Base-by-base conservation (phyloP, 495 filamentous ascomycete species). In the Xylaria acuta region DNA sequence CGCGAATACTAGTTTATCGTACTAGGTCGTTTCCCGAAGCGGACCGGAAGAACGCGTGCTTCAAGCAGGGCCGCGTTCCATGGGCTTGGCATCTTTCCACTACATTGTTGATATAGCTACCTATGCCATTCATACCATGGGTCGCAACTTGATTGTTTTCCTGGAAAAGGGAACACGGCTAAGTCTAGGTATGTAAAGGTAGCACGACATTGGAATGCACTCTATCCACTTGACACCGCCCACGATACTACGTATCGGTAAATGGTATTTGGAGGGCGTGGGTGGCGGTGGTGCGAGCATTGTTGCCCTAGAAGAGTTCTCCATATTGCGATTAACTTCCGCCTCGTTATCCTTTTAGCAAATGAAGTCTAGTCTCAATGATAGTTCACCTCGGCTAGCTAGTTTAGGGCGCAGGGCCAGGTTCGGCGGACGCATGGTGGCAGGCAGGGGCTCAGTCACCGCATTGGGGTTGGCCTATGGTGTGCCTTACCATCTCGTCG, bases 11-110 rank as follows among this genome's bases (percentile, higher is more conserved):
- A 14, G 18, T n/a, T 51, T 51, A 58, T 56, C 22, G 30, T 30
- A 45, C 27, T 32, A 6, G 41, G 20, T 70, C 56, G 43, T 63
- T 70, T 59, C 67, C 67, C 22, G 67, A 69, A 62, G 30, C 27
- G 41, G 54, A 27, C 27, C 67, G 67, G 67, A 70, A 60, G 67
- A 18, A 41, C 53, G 20, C 18, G 43, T 67, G 64, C 32, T 38
- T 53, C n/a, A 25, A 32, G n/a, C 16, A 67, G 43, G 20, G 30
- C 34, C 41, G 18, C 16, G 22, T 65, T 18, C 16, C 27, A 6
- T 30, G 27, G 16, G 38, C 25, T 64, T 64, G 16, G 62, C 62
- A n/a, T 49, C 41, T 30, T 25, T 45, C n/a, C 22, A 27, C 40
- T 18, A 14, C 11, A 47, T 43, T 22, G 14, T 30, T 47, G 62